Conservation (phyloP, 1,284 basidiomycete genomes). For the Garcileccinum viscosum region DNA sequence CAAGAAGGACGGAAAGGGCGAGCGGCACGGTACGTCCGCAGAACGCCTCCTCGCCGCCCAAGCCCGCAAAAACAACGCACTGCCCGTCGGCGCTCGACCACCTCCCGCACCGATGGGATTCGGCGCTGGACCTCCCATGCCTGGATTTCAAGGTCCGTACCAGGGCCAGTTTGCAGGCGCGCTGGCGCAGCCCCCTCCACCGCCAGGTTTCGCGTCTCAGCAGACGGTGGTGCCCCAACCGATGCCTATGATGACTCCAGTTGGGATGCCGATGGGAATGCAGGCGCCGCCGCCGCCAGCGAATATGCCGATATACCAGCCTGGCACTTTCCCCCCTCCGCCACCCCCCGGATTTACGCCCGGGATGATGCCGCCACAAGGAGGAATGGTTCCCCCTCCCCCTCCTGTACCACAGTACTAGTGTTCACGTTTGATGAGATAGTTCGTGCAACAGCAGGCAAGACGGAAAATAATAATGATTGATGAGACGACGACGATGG, state of each 20-base stretch:
- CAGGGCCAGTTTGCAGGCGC: slow-evolving; percentile 90
- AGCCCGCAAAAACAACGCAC: slow-evolving; percentile 92
- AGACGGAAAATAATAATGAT: slow-evolving; percentile 32
- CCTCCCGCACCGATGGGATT: slow-evolving; percentile 73
- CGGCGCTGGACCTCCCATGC: slow-evolving; percentile 64
- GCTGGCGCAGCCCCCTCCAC: slow-evolving; percentile 72
- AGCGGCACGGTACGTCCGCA: slow-evolving; percentile 94
- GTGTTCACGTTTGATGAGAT: slow-evolving; percentile 7
- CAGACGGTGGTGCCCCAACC: slow-evolving; percentile 62
- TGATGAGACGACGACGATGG: slow-evolving; percentile 27
- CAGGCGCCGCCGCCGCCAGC: slow-evolving; percentile 34
- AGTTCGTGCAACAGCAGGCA: neutral
- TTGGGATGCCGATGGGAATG: slow-evolving; percentile 50
- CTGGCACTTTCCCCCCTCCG: slow-evolving; percentile 39
- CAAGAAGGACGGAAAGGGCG: slow-evolving; percentile 98
- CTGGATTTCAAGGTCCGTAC: slow-evolving; percentile 73
- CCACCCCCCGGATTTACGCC: slow-evolving; percentile 40
- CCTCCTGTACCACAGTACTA: slow-evolving; percentile 41
- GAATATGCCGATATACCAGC: slow-evolving; percentile 42
- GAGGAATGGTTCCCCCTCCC: slow-evolving; percentile 41
- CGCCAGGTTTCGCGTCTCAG: slow-evolving; percentile 73
- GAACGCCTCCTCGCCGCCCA: slow-evolving; percentile 95
- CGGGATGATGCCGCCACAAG: slow-evolving; percentile 40
- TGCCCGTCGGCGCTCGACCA: slow-evolving; percentile 74
- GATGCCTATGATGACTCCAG: slow-evolving; percentile 46